Conservation (phyloP, 225 moss, liverwort and hornwort species). For the Thuidium tamariscinum region DNA sequence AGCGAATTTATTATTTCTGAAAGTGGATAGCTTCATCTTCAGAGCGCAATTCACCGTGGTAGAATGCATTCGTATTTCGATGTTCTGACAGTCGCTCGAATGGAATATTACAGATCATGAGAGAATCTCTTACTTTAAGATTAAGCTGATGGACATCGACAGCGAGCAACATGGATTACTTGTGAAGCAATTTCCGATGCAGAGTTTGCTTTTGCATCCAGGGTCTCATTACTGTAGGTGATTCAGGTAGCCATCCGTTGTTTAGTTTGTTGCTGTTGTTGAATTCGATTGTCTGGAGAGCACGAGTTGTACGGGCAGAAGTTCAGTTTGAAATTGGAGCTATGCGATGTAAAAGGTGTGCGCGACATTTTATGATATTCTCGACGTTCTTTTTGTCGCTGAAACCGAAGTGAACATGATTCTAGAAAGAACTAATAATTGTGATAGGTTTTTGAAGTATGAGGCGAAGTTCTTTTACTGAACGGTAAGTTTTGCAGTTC, state of each 20-base stretch:
- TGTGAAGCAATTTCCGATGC: conserved; percentile 38
- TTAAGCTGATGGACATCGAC: conserved; percentile 66
- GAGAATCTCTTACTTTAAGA: conserved; percentile 53
- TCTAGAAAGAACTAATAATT: conserved; percentile 33
- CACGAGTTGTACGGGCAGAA: not conserved
- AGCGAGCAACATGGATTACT: conserved; percentile 51
- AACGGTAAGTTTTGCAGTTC: conserved; percentile 15
- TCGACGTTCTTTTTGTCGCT: not conserved
- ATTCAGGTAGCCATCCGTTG: conserved; percentile 28
- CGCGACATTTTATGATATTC: not conserved
- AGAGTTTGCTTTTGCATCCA: conserved; percentile 52
- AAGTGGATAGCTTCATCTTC: not conserved
- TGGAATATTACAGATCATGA: conserved; percentile 37
- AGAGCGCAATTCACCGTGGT: not conserved
- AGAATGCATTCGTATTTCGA: not conserved
- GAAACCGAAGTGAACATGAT: conserved; percentile 26
- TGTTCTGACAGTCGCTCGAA: not conserved
- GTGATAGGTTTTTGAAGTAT: conserved; percentile 36
- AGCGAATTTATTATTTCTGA: not conserved
- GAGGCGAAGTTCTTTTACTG: conserved; percentile 32
- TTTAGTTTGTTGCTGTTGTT: not conserved
- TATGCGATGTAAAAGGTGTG: not conserved
- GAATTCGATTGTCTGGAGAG: not conserved
- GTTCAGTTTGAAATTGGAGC: not conserved
- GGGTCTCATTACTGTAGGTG: conserved; percentile 47